Conservation (phyloP, 345 rosid species). For the Rhizophora apiculata region DNA sequence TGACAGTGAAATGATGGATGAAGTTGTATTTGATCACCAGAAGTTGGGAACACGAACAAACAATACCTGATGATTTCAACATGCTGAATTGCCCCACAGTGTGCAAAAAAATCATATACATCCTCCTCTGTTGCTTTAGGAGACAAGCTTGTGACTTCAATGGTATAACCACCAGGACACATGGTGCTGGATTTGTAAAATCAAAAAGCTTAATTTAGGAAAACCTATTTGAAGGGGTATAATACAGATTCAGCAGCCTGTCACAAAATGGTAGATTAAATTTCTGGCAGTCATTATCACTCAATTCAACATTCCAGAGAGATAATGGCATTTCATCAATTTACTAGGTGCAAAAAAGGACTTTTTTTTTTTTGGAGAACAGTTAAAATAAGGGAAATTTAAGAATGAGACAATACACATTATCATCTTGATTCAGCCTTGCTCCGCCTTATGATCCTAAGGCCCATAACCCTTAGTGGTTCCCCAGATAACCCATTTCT, state of each 20-base stretch:
- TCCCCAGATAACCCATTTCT: constrained; percentile 6
- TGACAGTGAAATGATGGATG: background rate
- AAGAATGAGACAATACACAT: constrained; percentile 23
- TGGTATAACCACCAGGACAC: constrained; percentile 72
- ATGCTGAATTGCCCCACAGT: constrained; percentile 66
- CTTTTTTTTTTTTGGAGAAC: constrained; percentile 9
- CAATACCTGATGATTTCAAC: constrained; percentile 71
- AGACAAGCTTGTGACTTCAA: constrained; percentile 73
- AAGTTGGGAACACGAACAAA: background rate
- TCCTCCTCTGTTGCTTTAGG: constrained; percentile 68
- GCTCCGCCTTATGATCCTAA: constrained; percentile 16
- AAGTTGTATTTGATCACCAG: background rate
- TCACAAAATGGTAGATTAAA: background rate
- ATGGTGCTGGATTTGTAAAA: constrained; percentile 28
- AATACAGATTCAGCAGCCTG: constrained; percentile 14
- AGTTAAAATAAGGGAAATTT: constrained; percentile 16
- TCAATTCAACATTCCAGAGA: constrained; percentile 18
- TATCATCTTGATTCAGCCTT: constrained; percentile 23
- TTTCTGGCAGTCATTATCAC: constrained; percentile 9
- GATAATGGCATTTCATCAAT: constrained; percentile 8
- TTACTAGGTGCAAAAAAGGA: constrained; percentile 9
- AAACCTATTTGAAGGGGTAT: constrained; percentile 15
- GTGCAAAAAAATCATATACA: constrained; percentile 58
- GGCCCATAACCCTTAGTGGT: constrained; percentile 22
- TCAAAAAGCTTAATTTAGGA: background rate